These are phyloP conservation scores for Rhizopogon vinicolor DNA, from an alignment of 768 basidiomycete genomes.

Conservation along the genomic window DNA sequence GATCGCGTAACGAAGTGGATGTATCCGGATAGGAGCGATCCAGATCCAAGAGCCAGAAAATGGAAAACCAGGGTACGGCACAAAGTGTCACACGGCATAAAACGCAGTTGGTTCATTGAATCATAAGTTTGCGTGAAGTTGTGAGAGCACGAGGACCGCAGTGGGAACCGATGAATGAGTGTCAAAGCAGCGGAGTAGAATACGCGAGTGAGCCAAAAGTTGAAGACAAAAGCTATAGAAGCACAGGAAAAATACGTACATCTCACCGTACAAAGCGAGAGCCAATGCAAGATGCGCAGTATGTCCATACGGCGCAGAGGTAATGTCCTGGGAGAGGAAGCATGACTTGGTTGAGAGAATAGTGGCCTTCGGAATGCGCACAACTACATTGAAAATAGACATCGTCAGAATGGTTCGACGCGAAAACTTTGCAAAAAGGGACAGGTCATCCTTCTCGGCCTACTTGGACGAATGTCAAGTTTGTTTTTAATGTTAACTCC, in stretches of 20 bases:
- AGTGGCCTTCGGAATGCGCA: conserved; percentile 56
- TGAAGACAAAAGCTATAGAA: not conserved
- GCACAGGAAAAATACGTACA: conserved; percentile 38
- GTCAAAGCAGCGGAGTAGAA: not conserved
- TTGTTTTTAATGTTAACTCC: not conserved
- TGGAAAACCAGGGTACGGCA: not conserved
- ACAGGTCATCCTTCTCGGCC: not conserved
- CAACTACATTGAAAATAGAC: conserved; percentile 38
- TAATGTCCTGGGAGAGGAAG: conserved; percentile 39
- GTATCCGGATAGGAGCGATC: not conserved
- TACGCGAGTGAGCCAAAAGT: conserved; percentile 1
- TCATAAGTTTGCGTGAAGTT: not conserved
- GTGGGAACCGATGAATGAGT: not conserved
- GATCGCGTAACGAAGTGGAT: not conserved
- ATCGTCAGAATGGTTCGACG: not conserved
- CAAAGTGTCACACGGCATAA: not conserved
- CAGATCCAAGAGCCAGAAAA: not conserved
- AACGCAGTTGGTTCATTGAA: conserved; percentile 9
- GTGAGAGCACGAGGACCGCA: not conserved
- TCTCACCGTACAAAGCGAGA: conserved; percentile 59
- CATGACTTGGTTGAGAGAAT: conserved; percentile 61
- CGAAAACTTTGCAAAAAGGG: conserved; percentile 1
- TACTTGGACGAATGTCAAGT: not conserved
- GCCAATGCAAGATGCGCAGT: conserved; percentile 58
- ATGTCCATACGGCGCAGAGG: conserved; percentile 46